Conservation (phyloP, 2,329 filamentous ascomycete species). For the Arthroderma uncinatum region DNA sequence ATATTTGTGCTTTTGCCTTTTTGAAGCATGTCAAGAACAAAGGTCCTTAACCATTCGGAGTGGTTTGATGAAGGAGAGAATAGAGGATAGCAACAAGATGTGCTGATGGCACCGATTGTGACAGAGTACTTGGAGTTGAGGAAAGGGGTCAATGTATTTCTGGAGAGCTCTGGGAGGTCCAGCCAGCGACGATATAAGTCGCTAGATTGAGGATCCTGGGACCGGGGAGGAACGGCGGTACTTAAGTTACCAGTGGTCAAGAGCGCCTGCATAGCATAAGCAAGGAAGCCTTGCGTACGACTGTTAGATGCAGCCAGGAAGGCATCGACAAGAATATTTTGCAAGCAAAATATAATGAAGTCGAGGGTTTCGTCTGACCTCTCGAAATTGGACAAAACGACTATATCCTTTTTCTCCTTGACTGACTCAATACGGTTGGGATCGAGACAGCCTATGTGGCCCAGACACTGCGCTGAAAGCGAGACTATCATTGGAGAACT, state of each 20-base stretch:
- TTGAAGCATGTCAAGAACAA: constrained; percentile 72
- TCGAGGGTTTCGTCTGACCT: constrained; percentile 65
- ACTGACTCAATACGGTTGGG: constrained; percentile 76
- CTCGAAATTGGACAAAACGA: constrained; percentile 79
- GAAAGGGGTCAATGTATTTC: constrained; percentile 79
- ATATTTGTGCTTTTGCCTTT: constrained; percentile 65
- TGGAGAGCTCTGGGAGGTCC: constrained; percentile 61
- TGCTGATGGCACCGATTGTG: constrained; percentile 45
- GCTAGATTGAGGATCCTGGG: constrained; percentile 45
- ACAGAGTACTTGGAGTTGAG: constrained; percentile 73
- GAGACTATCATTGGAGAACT: constrained; percentile 55
- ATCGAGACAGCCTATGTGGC: constrained; percentile 82
- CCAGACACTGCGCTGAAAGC: constrained; percentile 70
- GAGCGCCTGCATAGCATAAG: constrained; percentile 88
- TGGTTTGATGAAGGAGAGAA: constrained; percentile 60
- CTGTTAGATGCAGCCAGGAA: constrained; percentile 87
- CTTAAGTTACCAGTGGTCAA: constrained; percentile 66
- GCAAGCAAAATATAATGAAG: constrained; percentile 74
- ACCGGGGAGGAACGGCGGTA: constrained; percentile 40
- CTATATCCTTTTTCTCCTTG: constrained; percentile 67
- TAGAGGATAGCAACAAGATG: constrained; percentile 60
- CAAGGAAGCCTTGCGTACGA: constrained; percentile 77
- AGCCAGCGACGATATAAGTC: constrained; percentile 64
- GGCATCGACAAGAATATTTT: constrained; percentile 78
- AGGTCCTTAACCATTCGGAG: constrained; percentile 65